Conservation (phyloP, 768 basidiomycete genomes). For the Podaxis carcinomalis region DNA sequence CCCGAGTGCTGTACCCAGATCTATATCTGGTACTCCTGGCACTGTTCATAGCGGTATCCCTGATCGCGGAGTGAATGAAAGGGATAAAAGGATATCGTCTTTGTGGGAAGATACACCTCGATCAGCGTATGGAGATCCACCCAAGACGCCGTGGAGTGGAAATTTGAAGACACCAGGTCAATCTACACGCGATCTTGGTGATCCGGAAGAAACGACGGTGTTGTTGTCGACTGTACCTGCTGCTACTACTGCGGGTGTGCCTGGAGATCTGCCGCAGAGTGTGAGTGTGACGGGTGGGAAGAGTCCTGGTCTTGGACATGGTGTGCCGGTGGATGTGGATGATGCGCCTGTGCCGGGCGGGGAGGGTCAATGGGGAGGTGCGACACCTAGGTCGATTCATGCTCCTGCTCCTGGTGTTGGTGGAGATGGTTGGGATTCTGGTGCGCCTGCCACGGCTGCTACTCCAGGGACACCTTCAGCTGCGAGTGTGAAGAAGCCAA, state of each 20-base stretch:
- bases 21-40: not conserved
- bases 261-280: not conserved
- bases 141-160: conserved; percentile 2
- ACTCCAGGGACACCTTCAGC: not conserved
- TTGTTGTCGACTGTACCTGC: not conserved
- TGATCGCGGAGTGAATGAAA: not conserved
- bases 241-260: not conserved
- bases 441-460: not conserved
- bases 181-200: not conserved
- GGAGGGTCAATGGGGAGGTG: not conserved
- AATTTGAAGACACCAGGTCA: not conserved
- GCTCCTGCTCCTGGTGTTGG: not conserved
- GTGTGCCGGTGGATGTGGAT: not conserved
- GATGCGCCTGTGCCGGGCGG: conserved; percentile 3
- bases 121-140: conserved; percentile 4
- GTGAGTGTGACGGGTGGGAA: not conserved
- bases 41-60: not conserved
- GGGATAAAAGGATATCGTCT: not conserved
- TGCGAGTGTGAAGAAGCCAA: conserved; percentile 1
- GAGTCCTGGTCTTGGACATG: not conserved
- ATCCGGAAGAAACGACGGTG: not conserved
- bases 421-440: not conserved
- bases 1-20: not conserved
- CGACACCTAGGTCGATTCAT: not conserved
- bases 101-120: conserved; percentile 7